phyloP scores from a whole-genome alignment of 139 green algal species.

The Astrephomene gubernaculifera region DNA sequence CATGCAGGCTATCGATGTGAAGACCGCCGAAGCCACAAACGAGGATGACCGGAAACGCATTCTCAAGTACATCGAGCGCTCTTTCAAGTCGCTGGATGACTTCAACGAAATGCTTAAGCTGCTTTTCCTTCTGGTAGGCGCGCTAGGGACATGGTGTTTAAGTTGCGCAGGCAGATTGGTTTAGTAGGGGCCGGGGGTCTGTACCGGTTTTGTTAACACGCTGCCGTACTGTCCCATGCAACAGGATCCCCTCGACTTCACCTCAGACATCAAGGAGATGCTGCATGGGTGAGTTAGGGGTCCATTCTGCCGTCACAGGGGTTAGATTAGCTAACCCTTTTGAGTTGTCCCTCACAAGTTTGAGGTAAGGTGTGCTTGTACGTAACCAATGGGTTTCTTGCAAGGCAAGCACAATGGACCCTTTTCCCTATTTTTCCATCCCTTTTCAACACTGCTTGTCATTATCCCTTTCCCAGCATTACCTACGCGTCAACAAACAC shows the following conservation, averaged over 20 bases:
- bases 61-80: slow-evolving; percentile 26
- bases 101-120: slow-evolving; percentile 39
- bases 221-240: neutral
- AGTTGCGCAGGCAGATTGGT: too few relatives aligned
- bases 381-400: too few relatives aligned
- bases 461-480: too few relatives aligned
- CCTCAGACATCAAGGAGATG: slow-evolving; percentile 26
- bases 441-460: neutral
- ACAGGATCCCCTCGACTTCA: slow-evolving; percentile 24
- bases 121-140: slow-evolving; percentile 38
- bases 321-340: too few relatives aligned
- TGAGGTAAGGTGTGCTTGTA: too few relatives aligned
- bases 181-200: too few relatives aligned
- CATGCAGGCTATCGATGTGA: slow-evolving; percentile 35
- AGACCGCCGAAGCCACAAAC: slow-evolving; percentile 19
- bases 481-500: too few relatives aligned
- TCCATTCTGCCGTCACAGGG: neutral
- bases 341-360: too few relatives aligned
- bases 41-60: slow-evolving; percentile 25
- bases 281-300: neutral
- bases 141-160: too few relatives aligned
- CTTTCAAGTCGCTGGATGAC: slow-evolving; percentile 4
- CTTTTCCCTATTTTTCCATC: neutral
- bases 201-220: neutral
- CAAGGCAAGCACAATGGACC: neutral